Conservation (phyloP, 148 eudicot genomes). For the Rhododendron williamsianum region DNA sequence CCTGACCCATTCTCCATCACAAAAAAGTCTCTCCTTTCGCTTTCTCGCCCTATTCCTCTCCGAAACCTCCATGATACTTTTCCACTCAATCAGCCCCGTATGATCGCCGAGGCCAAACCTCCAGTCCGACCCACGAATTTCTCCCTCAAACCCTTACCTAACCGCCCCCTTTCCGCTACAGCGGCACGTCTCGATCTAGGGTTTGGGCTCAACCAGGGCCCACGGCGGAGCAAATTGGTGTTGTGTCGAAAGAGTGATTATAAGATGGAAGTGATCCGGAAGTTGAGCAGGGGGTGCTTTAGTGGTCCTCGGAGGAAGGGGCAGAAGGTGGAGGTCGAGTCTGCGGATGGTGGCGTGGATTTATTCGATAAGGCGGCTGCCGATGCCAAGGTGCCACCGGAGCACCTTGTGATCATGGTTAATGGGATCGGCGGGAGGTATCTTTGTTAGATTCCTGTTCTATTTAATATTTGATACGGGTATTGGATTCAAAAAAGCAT, state of each 20-base stretch:
- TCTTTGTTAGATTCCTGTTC: neutral
- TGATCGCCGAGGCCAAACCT: conserved; percentile 28
- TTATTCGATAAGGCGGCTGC: conserved; percentile 37
- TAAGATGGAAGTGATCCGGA: conserved; percentile 39
- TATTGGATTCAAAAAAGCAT: neutral
- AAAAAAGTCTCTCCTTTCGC: neutral
- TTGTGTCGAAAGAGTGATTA: conserved; percentile 3
- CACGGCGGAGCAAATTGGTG: conserved; percentile 12
- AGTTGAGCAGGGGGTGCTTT: conserved; percentile 49
- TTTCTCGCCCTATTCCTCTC: neutral
- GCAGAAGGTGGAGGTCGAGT: conserved; percentile 32
- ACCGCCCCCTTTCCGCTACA: neutral
- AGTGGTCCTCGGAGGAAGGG: conserved; percentile 25
- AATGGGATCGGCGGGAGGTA: conserved; percentile 89
- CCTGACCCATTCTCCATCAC: neutral
- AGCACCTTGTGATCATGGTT: conserved; percentile 82
- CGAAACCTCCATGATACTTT: neutral
- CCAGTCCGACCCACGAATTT: conserved; percentile 19
- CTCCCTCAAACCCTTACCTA: conserved; percentile 13
- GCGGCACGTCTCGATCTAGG: conserved; percentile 12
- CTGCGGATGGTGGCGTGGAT: conserved; percentile 41
- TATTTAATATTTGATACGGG: neutral
- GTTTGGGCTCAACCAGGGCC: conserved; percentile 14
- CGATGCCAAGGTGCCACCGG: conserved; percentile 35
- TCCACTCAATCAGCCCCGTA: conserved; percentile 11